Evolutionary conservation across 1,139 yeast species (phyloP), one percentile per base, ranked within the genome.

Genomic region (Tardiomyces digboiensis): DNA sequence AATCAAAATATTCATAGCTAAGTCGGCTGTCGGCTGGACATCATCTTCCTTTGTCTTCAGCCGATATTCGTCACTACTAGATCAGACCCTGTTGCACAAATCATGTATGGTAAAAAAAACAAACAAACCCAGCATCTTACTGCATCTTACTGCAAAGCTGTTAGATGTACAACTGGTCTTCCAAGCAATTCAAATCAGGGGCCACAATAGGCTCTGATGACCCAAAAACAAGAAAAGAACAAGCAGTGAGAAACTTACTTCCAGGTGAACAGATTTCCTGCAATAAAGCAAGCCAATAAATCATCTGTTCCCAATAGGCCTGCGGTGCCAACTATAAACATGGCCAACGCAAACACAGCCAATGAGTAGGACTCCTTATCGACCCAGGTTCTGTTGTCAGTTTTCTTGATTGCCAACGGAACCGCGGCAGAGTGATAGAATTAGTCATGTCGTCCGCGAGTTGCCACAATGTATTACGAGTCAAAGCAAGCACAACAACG

Each of bases 301-400:
- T 91, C 98, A 63, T 91, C 98, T 13, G 84, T 85, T 39, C 97
- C 97, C 45, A 91, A 70, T 60, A 89, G 79, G 4, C 97, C 78
- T 12, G 97, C 97, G 49, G 91, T 76, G 4, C 98, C 98, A 1
- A 96, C 95, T 53, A 95, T 87, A 55, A 82, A 76, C 49, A 91
- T 75, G 1, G 97, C 89, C 48, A 89, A 66, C 50, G 86, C 86
- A 42, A 89, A 76, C 8, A 46, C 45, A 18, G 51, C 54, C 12
- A 58, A 52, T 21, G 53, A 40, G 19, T 59, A 49, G 0, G 63
- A 58, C 22, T 59, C 62, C 16, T 54, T 44, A 41, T 61, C 65
- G 13, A 61, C 49, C 39, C 52, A 46, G 3, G 44, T 40, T 41
- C 47, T 48, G 12, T 46, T 46, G 29, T 26, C 14, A 26, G 33